phyloP scores from a whole-genome alignment of 108 stramenopile genomes.

The Skeletonema potamos region DNA sequence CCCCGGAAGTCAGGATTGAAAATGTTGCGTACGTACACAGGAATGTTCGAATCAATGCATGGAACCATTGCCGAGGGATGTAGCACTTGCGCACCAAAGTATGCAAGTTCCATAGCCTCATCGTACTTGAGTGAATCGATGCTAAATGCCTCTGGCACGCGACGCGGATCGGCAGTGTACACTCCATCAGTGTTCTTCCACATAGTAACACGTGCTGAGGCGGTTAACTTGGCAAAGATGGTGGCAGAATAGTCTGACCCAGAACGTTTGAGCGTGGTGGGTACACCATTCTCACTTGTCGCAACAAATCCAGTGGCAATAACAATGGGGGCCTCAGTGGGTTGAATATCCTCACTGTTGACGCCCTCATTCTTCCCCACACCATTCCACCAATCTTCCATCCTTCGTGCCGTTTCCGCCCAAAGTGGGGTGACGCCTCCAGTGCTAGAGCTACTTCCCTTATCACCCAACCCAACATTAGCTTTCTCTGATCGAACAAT shows the following conservation, averaged over 20 bases:
- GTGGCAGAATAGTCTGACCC: constrained; percentile 89
- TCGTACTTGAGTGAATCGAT: constrained; percentile 77
- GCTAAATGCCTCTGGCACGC: constrained; percentile 86
- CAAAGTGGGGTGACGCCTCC: constrained; percentile 68
- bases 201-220: constrained; percentile 72
- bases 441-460: constrained; percentile 61
- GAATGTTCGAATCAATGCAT: constrained; percentile 71
- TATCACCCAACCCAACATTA: constrained; percentile 64
- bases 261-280: constrained; percentile 84
- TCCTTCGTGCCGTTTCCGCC: constrained; percentile 34
- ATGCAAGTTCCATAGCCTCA: constrained; percentile 92
- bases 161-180: constrained; percentile 85
- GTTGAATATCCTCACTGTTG: constrained; percentile 11
- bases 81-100: constrained; percentile 89
- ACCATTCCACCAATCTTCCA: constrained; percentile 60
- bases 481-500: constrained; percentile 61
- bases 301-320: constrained; percentile 87
- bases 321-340: constrained; percentile 44
- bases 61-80: constrained; percentile 87
- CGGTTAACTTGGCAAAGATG: constrained; percentile 80
- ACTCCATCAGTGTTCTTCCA: constrained; percentile 93
- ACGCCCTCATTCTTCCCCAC: constrained; percentile 49
- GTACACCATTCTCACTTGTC: constrained; percentile 74
- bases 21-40: constrained; percentile 84
- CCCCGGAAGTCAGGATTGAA: constrained; percentile 83